A percentile compares a stretch with the other conserved stretches of the same genome.
These are phyloP conservation scores for Umbelopsis sp. DNA, from an alignment of 192 early-diverging fungal species.

Conservation along the genomic window DNA sequence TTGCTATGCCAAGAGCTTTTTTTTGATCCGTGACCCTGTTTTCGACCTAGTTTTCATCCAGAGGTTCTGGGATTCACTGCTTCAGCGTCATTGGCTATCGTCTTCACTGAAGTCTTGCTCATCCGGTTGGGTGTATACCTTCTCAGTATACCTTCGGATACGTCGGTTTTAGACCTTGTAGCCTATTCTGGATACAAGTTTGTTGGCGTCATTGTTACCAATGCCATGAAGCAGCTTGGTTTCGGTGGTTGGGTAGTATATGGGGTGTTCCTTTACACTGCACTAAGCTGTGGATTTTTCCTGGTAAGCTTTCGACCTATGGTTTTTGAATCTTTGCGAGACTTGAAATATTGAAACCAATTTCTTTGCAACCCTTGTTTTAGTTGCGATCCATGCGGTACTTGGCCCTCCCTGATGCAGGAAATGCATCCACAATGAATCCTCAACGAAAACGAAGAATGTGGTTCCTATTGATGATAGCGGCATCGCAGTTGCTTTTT, in stretches of 20 bases:
- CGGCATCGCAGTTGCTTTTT: conserved; percentile 78
- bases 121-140: conserved; percentile 87
- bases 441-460: conserved; percentile 81
- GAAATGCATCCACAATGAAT: conserved; percentile 60
- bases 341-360: not conserved
- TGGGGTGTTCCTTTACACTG: conserved; percentile 73
- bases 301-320: conserved; percentile 57
- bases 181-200: conserved; percentile 96
- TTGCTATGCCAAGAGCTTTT: not conserved
- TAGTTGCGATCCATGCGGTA: conserved; percentile 75
- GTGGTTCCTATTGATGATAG: conserved; percentile 87
- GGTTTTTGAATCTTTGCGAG: too few relatives aligned
- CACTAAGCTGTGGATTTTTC: conserved; percentile 84
- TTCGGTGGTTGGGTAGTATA: conserved; percentile 64
- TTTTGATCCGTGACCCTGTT: not conserved
- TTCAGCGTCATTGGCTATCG: conserved; percentile 78
- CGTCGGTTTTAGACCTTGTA: conserved; percentile 82
- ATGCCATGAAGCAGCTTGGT: conserved; percentile 48
- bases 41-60: conserved; percentile 73
- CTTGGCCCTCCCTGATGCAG: conserved; percentile 71
- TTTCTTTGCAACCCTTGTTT: conserved; percentile 6
- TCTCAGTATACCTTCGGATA: conserved; percentile 82
- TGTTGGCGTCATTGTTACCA: conserved; percentile 70
- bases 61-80: conserved; percentile 84
- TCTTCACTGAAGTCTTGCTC: conserved; percentile 81